These are phyloP conservation scores for Hibiscus syriacus DNA, from an alignment of 345 rosid species.

Conservation along the genomic window DNA sequence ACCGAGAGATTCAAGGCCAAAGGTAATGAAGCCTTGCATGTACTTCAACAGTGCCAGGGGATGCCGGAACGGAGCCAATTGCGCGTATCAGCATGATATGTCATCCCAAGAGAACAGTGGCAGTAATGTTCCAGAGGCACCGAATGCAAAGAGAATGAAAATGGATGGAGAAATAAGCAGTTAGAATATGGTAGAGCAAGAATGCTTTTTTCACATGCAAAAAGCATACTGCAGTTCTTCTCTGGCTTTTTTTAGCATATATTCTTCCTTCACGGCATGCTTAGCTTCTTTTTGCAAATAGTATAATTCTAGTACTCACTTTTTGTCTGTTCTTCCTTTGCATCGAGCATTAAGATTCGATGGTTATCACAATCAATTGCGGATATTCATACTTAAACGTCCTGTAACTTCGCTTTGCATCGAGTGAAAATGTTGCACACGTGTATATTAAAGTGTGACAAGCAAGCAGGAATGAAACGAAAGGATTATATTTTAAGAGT, in stretches of 20 bases:
- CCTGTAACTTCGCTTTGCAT: too few relatives aligned
- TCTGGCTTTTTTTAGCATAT: neutral
- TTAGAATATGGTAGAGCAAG: constrained; percentile 11
- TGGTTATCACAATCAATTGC: too few relatives aligned
- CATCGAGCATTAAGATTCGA: neutral
- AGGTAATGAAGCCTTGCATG: constrained; percentile 85
- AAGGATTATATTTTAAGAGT: too few relatives aligned
- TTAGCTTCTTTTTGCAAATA: constrained; percentile 13
- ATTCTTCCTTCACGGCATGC: constrained; percentile 9
- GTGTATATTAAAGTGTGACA: too few relatives aligned
- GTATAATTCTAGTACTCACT: neutral
- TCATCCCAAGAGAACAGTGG: constrained; percentile 48
- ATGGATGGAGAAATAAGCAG: constrained; percentile 83
- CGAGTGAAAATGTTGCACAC: too few relatives aligned
- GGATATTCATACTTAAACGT: too few relatives aligned
- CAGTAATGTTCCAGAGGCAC: constrained; percentile 41
- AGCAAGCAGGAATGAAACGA: too few relatives aligned
- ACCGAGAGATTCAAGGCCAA: constrained; percentile 47
- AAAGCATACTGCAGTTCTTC: constrained; percentile 11
- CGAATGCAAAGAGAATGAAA: constrained; percentile 76
- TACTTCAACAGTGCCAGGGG: constrained; percentile 88
- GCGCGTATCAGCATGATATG: constrained; percentile 74
- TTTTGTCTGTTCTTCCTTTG: neutral
- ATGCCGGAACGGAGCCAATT: constrained; percentile 79
- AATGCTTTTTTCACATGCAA: constrained; percentile 11